Evolutionary conservation across 164 flowering plant species (phyloP).

Genomic region (Berberis thunbergii): DNA sequence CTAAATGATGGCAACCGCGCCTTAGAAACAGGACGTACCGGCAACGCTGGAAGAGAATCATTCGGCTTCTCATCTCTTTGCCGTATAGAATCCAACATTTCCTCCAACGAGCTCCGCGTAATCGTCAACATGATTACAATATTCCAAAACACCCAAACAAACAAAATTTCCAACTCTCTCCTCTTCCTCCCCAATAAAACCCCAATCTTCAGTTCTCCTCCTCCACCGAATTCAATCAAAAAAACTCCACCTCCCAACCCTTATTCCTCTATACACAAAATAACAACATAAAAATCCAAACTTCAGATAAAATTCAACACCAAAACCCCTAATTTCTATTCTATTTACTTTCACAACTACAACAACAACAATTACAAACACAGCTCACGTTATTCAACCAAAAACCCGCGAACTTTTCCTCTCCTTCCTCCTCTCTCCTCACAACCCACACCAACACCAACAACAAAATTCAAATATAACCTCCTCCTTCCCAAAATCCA

Average conservation of each 20-base stretch:
- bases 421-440: no score
- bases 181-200: background rate
- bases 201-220: background rate
- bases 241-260: background rate
- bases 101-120: constrained; percentile 76
- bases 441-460: no score
- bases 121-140: constrained; percentile 34
- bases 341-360: no score
- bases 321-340: no score
- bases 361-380: no score
- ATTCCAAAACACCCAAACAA: background rate
- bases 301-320: no score
- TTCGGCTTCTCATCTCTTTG: constrained; percentile 55
- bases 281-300: background rate
- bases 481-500: background rate
- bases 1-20: constrained; percentile 59
- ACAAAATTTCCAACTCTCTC: background rate
- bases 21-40: constrained; percentile 62
- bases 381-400: background rate
- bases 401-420: background rate
- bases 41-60: constrained; percentile 83
- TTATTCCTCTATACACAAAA: background rate
- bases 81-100: constrained; percentile 82
- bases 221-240: background rate
- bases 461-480: background rate